Evolutionary conservation across 2,329 filamentous ascomycete genomes (phyloP), one percentile per base, ranked within the genome.

Genomic region (Cryphonectria carpinicola): DNA sequence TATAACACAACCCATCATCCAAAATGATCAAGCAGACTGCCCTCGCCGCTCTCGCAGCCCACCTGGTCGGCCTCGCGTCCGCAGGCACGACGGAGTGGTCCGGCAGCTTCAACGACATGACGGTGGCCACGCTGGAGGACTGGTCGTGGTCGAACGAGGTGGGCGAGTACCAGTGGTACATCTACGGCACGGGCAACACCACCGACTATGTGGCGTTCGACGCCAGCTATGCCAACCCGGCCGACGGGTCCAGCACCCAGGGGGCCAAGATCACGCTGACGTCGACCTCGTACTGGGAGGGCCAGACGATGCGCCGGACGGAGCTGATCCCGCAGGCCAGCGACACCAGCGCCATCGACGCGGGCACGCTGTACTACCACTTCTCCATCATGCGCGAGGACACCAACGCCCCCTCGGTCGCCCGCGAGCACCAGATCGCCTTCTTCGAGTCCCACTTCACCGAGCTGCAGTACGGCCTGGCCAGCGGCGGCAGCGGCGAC

Each of bases 121-220:
- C 80, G 28, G 83, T 82, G 66, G 76, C 84, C 3, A 87, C 88
- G 76, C 80, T 90, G 25, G 82, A 84, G 75, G 84, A 85, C 68
- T 90, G 88, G 88, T 88, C 86, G 1, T 91, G 87, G 86, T 83
- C 83, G 5, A 90, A 89, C 77, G 85, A 90, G 79, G 85, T 88
- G 72, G 87, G 87, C 0, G 85, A 87, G 0, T 92, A 90, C 80
- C 90, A 92, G 79, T 92, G 90, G 82, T 92, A 92, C 81, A 92
- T 92, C 76, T 90, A 93, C 80, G 91, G 90, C 46, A 80, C 81
- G 17, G 84, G 83, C 5, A 70, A 81, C 0, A 83, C 86, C 7
- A 82, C 82, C 32, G 80, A 85, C 74, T 91, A 92, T 79, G 84
- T 92, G 73, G 88, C 87, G 73, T 82, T 91, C 0, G 85, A 84